Base-by-base conservation (phyloP, 2,329 filamentous ascomycete genomes). In the Apiospora rasikravindrae region DNA sequence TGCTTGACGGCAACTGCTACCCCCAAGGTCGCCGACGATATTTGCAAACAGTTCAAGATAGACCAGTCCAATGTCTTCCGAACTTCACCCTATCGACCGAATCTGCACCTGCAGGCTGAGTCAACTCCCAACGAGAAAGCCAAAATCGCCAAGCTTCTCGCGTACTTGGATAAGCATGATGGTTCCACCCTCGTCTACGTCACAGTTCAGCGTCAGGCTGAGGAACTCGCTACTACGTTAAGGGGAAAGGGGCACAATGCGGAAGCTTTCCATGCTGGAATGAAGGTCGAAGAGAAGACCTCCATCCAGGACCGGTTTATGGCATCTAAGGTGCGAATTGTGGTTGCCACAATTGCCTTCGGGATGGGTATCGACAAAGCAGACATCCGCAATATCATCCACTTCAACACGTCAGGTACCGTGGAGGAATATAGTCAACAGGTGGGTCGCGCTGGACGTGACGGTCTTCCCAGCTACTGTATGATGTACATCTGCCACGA, bases 131-230 rank as follows among this genome's bases (percentile, higher is more conserved):
- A 75, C 0, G 85, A 84, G 51, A 75, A 84, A 10, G 85, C 87
- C 2, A 86, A 88, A 69, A 83, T 84, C 57, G 80, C 84, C 1
- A 81, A 82, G 61, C 77, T 89, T 14, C 82, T 84, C 45, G 73
- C 78, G 0, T 91, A 90, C 73, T 80, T 92, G 11, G 80, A 80
- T 44, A 74, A 82, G 0, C 83, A 91, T 71, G 81, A 83, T 0
- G 90, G 90, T 0, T 83, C 89, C 2, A 88, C 88, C 0, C 87
- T 92, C 29, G 83, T 92, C 16, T 92, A 92, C 71, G 88, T 91
- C 1, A 90, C 89, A 0, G 77, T 87, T 0, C 89, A 91, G 72
- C 86, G 84, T 77, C 85, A 88, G 74, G 83, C 88, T 0, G 87
- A 86, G 71, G 64, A 70, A 0, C 77, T 89, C 8, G 86, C 86